These are phyloP conservation scores for Aspergillus carbonarius DNA, from an alignment of 2,329 filamentous ascomycete genomes.

Conservation along the genomic window DNA sequence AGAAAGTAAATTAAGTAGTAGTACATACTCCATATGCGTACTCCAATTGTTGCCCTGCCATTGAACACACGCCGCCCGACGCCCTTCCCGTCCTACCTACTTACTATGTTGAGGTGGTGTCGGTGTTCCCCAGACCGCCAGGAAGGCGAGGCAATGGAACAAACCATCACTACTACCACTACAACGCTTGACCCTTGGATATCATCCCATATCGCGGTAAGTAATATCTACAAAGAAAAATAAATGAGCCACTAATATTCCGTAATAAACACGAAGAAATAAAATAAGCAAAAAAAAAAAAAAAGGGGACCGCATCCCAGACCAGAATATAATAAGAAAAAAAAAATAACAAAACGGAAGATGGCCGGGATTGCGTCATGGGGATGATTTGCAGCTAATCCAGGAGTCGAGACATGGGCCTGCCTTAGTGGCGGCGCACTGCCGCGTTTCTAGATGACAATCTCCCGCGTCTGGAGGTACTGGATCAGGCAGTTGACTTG, in stretches of 20 bases:
- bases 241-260: neutral
- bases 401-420: slow-evolving; percentile 23
- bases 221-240: too few species aligned
- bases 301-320: neutral
- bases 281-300: neutral
- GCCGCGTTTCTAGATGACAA: slow-evolving; percentile 25
- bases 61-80: too few species aligned
- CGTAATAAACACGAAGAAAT: neutral
- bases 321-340: slow-evolving; percentile 4
- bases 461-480: slow-evolving; percentile 20
- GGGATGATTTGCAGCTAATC: slow-evolving; percentile 25
- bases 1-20: neutral
- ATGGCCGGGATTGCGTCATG: slow-evolving; percentile 23
- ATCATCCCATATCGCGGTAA: too few species aligned
- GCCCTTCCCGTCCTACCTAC: neutral
- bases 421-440: slow-evolving; percentile 25
- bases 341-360: slow-evolving; percentile 11
- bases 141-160: too few species aligned
- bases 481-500: slow-evolving; percentile 4
- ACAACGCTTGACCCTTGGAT: too few species aligned
- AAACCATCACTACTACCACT: too few species aligned
- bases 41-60: too few species aligned
- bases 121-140: too few species aligned
- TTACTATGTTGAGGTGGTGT: too few species aligned
- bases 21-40: too few species aligned